A percentile compares a stretch with the other conserved stretches of the same genome.
phyloP scores from a whole-genome alignment of 345 rosid species.

The Raphanus raphanistrum region DNA sequence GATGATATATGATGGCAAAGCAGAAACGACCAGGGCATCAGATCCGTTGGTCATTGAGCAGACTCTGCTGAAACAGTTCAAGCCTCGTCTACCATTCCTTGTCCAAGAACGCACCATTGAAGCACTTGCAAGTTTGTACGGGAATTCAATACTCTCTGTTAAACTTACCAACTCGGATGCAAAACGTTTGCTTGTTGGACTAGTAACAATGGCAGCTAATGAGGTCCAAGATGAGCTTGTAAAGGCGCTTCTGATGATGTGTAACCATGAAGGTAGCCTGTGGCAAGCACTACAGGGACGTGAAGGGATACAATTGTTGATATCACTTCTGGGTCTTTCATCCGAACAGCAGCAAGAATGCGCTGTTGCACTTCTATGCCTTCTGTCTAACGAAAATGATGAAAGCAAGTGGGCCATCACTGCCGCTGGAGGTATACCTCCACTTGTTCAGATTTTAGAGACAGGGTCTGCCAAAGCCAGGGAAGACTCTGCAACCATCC shows the following conservation, averaged over 20 bases:
- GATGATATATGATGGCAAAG: constrained; percentile 92
- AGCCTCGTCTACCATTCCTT: constrained; percentile 77
- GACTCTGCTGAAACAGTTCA: constrained; percentile 88
- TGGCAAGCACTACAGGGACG: constrained; percentile 98
- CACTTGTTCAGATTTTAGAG: constrained; percentile 97
- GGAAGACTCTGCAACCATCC: constrained; percentile 97
- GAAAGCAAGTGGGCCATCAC: constrained; percentile 99
- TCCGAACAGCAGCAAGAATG: constrained; percentile 99
- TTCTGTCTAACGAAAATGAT: constrained; percentile 92
- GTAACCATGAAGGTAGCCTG: constrained; percentile 80
- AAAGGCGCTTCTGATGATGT: constrained; percentile 84
- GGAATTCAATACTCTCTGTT: constrained; percentile 72
- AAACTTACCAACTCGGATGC: constrained; percentile 87
- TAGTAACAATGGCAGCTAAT: constrained; percentile 91
- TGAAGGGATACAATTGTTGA: constrained; percentile 93
- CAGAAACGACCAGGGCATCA: constrained; percentile 79
- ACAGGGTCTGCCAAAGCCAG: constrained; percentile 96
- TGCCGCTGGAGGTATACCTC: constrained; percentile 99
- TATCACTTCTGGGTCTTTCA: constrained; percentile 98
- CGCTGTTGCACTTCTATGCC: constrained; percentile 94
- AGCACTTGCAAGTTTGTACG: constrained; percentile 97
- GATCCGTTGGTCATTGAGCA: constrained; percentile 75
- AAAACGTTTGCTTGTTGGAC: constrained; percentile 93
- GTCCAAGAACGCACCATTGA: constrained; percentile 98
- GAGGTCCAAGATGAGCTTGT: constrained; percentile 96